These are phyloP conservation scores for Colletotrichum plurivorum DNA, from an alignment of 2,329 filamentous ascomycete species.

Conservation along the genomic window DNA sequence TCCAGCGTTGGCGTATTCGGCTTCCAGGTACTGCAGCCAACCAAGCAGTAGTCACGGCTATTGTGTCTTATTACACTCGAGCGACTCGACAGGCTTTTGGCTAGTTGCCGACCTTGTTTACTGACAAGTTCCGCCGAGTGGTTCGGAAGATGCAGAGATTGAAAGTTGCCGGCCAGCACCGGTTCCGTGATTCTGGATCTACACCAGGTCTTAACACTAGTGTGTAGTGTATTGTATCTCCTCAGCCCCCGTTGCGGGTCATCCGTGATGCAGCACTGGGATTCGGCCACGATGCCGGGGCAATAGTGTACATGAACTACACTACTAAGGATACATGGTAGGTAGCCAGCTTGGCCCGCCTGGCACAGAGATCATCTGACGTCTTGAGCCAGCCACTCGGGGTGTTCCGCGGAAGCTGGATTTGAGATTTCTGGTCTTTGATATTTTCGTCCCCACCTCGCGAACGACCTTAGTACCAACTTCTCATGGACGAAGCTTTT, in stretches of 20 bases:
- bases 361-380: slow-evolving; percentile 3
- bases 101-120: background rate
- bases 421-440: slow-evolving; percentile 8
- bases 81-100: background rate
- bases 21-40: background rate
- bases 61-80: background rate
- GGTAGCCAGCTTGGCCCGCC: background rate
- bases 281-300: slow-evolving; percentile 1
- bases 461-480: background rate
- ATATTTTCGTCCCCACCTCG: background rate
- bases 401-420: slow-evolving; percentile 1
- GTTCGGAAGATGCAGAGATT: background rate
- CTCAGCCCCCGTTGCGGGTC: background rate
- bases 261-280: slow-evolving; percentile 2
- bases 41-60: background rate
- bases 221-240: background rate
- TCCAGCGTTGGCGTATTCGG: background rate
- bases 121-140: background rate
- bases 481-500: background rate
- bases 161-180: background rate
- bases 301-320: no score
- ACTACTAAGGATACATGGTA: no score
- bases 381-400: slow-evolving; percentile 11
- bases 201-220: background rate
- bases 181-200: slow-evolving; percentile 10